Percentiles rank a stretch among this genome's conserved stretches.
These are phyloP conservation scores for Aspergillus vadensis DNA, from an alignment of 2,329 filamentous ascomycete species.

Conservation along the genomic window DNA sequence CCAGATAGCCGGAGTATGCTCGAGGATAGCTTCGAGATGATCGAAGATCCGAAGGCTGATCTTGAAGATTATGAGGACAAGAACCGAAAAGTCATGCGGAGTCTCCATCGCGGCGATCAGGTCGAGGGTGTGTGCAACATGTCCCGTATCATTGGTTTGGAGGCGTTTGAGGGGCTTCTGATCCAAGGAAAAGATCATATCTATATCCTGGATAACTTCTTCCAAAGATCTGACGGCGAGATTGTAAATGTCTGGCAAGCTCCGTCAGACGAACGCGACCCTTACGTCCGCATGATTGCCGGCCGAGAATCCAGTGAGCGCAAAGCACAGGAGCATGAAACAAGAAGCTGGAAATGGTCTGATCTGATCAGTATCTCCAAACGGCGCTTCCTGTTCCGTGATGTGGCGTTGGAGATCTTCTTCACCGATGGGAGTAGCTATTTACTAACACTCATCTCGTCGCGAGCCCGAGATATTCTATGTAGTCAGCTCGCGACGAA, in stretches of 20 bases:
- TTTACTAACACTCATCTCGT: slow-evolving; percentile 79
- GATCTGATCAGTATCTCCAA: slow-evolving; percentile 96
- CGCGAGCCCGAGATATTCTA: slow-evolving; percentile 74
- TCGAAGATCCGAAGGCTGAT: slow-evolving; percentile 87
- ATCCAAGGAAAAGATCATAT: slow-evolving; percentile 90
- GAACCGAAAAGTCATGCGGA: slow-evolving; percentile 96
- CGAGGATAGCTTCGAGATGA: slow-evolving; percentile 93
- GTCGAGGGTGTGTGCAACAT: slow-evolving; percentile 95
- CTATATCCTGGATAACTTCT: slow-evolving; percentile 95
- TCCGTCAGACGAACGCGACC: slow-evolving; percentile 86
- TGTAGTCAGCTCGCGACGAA: slow-evolving; percentile 74
- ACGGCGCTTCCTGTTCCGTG: slow-evolving; percentile 88
- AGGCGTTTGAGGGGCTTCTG: slow-evolving; percentile 89
- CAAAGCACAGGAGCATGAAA: slow-evolving; percentile 71
- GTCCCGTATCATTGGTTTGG: slow-evolving; percentile 88
- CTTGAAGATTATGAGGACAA: slow-evolving; percentile 93
- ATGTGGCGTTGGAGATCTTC: slow-evolving; percentile 96
- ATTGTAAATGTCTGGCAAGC: slow-evolving; percentile 97
- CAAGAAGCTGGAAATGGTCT: slow-evolving; percentile 88
- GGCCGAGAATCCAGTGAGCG: slow-evolving; percentile 67
- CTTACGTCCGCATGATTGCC: slow-evolving; percentile 91
- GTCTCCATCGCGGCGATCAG: slow-evolving; percentile 83
- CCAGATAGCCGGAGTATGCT: slow-evolving; percentile 48
- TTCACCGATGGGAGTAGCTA: slow-evolving; percentile 97
- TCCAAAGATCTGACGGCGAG: slow-evolving; percentile 90